phyloP scores from a whole-genome alignment of 2,329 filamentous ascomycete species.

The Talaromyces atroroseus region DNA sequence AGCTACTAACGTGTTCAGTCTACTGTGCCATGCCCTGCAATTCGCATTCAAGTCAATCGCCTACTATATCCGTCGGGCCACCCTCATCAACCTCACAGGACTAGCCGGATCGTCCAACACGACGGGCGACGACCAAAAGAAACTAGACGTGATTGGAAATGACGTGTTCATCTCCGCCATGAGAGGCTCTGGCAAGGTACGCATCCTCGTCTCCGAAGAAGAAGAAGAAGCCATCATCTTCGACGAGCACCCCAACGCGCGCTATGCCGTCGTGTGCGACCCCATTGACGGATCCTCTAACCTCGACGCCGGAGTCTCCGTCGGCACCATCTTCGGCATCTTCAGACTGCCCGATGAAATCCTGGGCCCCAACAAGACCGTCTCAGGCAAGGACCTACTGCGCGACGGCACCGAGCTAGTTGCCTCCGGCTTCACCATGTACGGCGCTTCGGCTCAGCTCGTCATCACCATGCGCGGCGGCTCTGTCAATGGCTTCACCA shows the following conservation, averaged over 20 bases:
- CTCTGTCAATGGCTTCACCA: conserved; percentile 92
- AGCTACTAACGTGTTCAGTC: conserved; percentile 45
- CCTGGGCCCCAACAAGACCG: conserved; percentile 51
- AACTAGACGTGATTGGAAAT: conserved; percentile 98
- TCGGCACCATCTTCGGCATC: conserved; percentile 94
- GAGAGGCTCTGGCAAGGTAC: conserved; percentile 84
- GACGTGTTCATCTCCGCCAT: conserved; percentile 96
- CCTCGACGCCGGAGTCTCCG: conserved; percentile 92
- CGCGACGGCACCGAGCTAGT: conserved; percentile 86
- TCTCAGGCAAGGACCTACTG: conserved; percentile 65
- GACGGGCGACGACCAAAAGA: conserved; percentile 98
- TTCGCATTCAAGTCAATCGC: conserved; percentile 99
- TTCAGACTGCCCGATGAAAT: conserved; percentile 75
- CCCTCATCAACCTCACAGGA: conserved; percentile 90
- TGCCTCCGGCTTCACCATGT: conserved; percentile 99
- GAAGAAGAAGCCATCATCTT: conserved; percentile 92
- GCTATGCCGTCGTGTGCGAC: conserved; percentile 94
- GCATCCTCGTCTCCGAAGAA: conserved; percentile 93
- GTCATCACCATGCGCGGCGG: conserved; percentile 96
- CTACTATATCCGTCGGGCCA: conserved; percentile 96
- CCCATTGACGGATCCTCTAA: conserved; percentile 98
- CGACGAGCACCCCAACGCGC: conserved; percentile 63
- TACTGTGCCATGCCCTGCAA: conserved; percentile 94
- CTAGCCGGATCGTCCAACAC: conserved; percentile 91
- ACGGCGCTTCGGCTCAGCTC: conserved; percentile 91